Evolutionary conservation across 1,139 yeast species (phyloP).

Genomic region (Debaryomycetaceae sp.): DNA sequence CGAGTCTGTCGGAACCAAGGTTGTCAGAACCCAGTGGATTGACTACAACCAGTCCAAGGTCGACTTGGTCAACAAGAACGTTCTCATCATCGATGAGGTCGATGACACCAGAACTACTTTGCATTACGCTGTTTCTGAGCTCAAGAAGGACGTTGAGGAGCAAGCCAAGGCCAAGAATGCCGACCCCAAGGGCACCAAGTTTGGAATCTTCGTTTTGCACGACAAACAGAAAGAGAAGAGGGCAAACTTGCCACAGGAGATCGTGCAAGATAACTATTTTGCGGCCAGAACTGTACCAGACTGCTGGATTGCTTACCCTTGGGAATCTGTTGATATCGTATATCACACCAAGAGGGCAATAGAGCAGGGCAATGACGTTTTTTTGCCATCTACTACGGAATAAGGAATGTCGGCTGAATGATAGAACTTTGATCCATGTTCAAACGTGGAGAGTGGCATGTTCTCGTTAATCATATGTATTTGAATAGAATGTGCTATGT

Average conservation of each 20-base stretch:
- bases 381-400: conserved; percentile 35
- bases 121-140: conserved; percentile 85
- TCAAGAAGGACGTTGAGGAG: conserved; percentile 73
- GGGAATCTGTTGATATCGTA: conserved; percentile 93
- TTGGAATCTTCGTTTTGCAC: conserved; percentile 88
- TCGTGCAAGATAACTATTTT: conserved; percentile 66
- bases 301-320: conserved; percentile 96
- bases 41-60: conserved; percentile 69
- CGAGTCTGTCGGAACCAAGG: conserved; percentile 78
- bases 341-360: conserved; percentile 78
- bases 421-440: background rate
- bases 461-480: too few species aligned
- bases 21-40: conserved; percentile 93
- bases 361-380: conserved; percentile 62
- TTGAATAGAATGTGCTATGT: too few species aligned
- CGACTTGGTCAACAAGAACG: conserved; percentile 73
- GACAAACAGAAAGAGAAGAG: conserved; percentile 87
- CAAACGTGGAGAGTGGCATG: too few species aligned
- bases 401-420: background rate
- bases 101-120: conserved; percentile 95
- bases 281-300: conserved; percentile 93
- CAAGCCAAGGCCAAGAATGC: conserved; percentile 51
- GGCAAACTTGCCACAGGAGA: conserved; percentile 67
- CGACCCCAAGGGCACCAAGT: conserved; percentile 58
- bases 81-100: conserved; percentile 87